A percentile compares a stretch with the other conserved stretches of the same genome.
These are phyloP conservation scores for Fusarium devonianum DNA, from an alignment of 2,329 filamentous ascomycete genomes.

Conservation along the genomic window DNA sequence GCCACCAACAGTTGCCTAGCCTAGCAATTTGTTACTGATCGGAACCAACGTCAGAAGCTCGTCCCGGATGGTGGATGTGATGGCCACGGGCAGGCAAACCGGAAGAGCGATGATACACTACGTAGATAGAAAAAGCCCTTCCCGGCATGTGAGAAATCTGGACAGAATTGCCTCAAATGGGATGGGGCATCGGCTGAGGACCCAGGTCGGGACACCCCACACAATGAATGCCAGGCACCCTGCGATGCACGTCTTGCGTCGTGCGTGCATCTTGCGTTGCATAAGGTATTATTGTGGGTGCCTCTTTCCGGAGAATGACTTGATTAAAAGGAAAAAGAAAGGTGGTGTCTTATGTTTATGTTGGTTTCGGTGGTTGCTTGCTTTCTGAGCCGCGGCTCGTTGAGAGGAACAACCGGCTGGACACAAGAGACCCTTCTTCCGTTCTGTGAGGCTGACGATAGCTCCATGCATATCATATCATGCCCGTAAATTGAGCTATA, in stretches of 20 bases:
- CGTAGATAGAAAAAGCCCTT: constrained; percentile 15
- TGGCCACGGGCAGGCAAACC: constrained; percentile 2
- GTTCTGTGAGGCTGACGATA: not conserved
- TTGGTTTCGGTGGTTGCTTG: not conserved
- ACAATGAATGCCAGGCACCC: constrained; percentile 28
- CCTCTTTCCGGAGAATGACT: not conserved
- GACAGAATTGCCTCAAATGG: constrained; percentile 40
- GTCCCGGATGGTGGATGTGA: constrained; percentile 8
- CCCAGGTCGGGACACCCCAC: constrained; percentile 36
- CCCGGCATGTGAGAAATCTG: constrained; percentile 33
- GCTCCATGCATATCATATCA: constrained; percentile 11
- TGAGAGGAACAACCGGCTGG: not conserved
- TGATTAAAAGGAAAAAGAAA: too few species aligned
- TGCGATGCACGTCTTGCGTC: constrained; percentile 31
- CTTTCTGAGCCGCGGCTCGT: not conserved
- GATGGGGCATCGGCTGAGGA: constrained; percentile 39
- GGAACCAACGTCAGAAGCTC: not conserved
- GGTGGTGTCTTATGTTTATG: not conserved
- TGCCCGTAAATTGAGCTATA: constrained; percentile 12
- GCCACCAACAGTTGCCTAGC: not conserved
- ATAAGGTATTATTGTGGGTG: too few species aligned
- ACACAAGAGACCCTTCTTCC: not conserved
- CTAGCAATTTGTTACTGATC: not conserved
- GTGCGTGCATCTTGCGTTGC: constrained; percentile 1
- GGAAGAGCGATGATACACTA: constrained; percentile 6